Conservation (phyloP, 2,329 filamentous ascomycete species). For the Zarea fungicola region DNA sequence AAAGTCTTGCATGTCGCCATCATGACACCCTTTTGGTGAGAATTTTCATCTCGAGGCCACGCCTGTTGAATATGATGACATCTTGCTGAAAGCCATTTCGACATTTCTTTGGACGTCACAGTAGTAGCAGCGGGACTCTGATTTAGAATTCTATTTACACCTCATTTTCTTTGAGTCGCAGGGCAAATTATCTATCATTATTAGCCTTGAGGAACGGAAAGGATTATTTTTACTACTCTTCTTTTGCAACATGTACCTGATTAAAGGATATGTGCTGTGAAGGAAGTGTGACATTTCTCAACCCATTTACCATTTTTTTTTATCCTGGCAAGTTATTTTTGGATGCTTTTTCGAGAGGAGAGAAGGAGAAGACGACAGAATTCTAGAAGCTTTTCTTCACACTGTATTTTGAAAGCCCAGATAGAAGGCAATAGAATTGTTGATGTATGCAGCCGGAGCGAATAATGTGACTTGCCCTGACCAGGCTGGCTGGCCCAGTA, state of each 20-base stretch:
- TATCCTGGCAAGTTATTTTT: constrained; percentile 3
- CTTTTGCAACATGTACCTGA: too few relatives aligned
- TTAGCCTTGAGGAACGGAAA: not conserved
- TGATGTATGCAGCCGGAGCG: too few relatives aligned
- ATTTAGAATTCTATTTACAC: constrained; percentile 11
- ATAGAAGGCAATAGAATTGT: constrained; percentile 4
- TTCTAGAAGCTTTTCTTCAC: not conserved
- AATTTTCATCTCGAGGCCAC: constrained; percentile 8
- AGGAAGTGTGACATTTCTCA: constrained; percentile 1
- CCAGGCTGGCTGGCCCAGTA: too few relatives aligned
- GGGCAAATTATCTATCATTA: too few relatives aligned
- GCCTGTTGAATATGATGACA: not conserved
- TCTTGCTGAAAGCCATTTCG: constrained; percentile 10
- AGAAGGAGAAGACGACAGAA: constrained; percentile 1
- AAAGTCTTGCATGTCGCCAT: not conserved
- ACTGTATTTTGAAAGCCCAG: constrained; percentile 1
- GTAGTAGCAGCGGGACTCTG: not conserved
- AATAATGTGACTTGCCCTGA: too few relatives aligned
- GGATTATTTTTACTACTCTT: constrained; percentile 1
- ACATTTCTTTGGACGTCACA: constrained; percentile 5
- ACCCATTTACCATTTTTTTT: constrained; percentile 4
- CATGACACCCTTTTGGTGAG: constrained; percentile 6
- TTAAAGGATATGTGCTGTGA: not conserved
- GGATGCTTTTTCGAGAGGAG: not conserved
- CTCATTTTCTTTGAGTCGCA: not conserved